Conservation (phyloP, 2,329 filamentous ascomycete species). For the Penicillium sclerotiorum region DNA sequence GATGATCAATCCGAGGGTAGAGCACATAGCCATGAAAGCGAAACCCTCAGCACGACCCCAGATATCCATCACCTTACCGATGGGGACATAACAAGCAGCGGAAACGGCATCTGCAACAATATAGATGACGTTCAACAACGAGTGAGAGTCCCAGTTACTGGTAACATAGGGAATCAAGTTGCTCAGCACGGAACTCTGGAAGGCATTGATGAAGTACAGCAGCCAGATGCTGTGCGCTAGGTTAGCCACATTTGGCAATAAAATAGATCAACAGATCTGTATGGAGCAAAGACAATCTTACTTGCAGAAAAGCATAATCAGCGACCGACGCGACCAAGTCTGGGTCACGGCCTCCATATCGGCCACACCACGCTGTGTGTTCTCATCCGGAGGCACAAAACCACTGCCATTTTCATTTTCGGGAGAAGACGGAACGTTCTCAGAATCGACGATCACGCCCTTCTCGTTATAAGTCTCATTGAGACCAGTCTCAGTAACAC, state of each 20-base stretch:
- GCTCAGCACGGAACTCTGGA: slow-evolving; percentile 15
- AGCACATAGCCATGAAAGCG: slow-evolving; percentile 49
- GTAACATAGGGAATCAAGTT: slow-evolving; percentile 21
- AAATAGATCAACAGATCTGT: slow-evolving; percentile 1
- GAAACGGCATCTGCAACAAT: slow-evolving; percentile 52
- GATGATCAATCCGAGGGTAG: slow-evolving; percentile 57
- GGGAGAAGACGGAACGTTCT: background rate
- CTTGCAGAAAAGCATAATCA: slow-evolving; percentile 21
- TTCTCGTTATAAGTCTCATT: no score
- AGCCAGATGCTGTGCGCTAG: slow-evolving; percentile 23
- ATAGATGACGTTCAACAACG: slow-evolving; percentile 14
- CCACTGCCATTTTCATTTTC: background rate
- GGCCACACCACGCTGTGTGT: slow-evolving; percentile 47
- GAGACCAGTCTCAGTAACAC: no score
- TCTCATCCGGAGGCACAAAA: slow-evolving; percentile 8
- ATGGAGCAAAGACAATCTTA: slow-evolving; percentile 5
- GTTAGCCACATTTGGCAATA: background rate
- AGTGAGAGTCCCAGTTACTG: slow-evolving; percentile 15
- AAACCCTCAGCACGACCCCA: slow-evolving; percentile 65
- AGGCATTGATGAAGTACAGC: slow-evolving; percentile 24
- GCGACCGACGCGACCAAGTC: slow-evolving; percentile 44
- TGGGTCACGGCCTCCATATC: slow-evolving; percentile 51
- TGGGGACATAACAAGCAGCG: slow-evolving; percentile 60
- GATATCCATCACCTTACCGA: slow-evolving; percentile 65
- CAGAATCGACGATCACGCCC: background rate